Percentiles rank a stretch among this genome's conserved stretches.
phyloP scores from a whole-genome alignment of 768 basidiomycete species.

The Pulveroboletus sp. region DNA sequence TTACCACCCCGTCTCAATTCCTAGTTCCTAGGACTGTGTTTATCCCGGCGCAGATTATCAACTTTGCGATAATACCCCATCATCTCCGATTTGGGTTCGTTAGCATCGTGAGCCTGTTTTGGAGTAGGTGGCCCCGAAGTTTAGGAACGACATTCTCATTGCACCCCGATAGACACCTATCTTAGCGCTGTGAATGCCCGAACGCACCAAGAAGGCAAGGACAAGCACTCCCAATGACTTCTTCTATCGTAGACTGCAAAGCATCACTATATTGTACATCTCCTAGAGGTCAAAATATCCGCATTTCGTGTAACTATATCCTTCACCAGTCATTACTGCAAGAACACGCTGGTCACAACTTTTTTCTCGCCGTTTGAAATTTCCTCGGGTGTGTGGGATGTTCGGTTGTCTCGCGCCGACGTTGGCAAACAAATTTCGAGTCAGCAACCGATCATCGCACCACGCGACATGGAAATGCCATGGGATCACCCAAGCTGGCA shows the following conservation, averaged over 20 bases:
- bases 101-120: constrained; percentile 73
- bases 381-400: not conserved
- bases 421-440: not conserved
- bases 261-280: constrained; percentile 3
- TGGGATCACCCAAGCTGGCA: not conserved
- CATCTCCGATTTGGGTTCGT: constrained; percentile 74
- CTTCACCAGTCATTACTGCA: not conserved
- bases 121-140: constrained; percentile 52
- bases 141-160: constrained; percentile 1
- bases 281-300: constrained; percentile 8
- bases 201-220: constrained; percentile 2
- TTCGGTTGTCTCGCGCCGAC: not conserved
- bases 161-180: constrained; percentile 46
- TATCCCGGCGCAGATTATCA: constrained; percentile 72
- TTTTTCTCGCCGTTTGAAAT: not conserved
- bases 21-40: constrained; percentile 54
- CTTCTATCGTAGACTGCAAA: not conserved
- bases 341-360: not conserved
- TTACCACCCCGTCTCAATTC: not conserved
- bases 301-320: constrained; percentile 9
- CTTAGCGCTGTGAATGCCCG: constrained; percentile 53
- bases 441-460: not conserved
- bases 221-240: constrained; percentile 2
- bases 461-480: not conserved
- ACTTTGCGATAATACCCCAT: constrained; percentile 71